Evolutionary conservation across 106 monocot genomes (phyloP).

Genomic region (Agapanthus africanus): DNA sequence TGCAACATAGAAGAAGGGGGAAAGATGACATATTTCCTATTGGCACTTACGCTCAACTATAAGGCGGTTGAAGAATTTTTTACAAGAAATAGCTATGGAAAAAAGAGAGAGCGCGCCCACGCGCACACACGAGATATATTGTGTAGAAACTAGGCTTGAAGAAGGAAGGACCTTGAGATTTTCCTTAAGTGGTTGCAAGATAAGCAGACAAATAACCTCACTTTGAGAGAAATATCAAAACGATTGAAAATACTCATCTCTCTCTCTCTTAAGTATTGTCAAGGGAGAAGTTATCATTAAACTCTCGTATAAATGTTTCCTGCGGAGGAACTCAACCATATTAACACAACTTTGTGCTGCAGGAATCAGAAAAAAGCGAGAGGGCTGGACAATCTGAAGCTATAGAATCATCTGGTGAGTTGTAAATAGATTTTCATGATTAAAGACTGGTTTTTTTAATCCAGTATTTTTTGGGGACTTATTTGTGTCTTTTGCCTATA

Average conservation of each 20-base stretch:
- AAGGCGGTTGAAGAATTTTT: no score
- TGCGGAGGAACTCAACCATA: background rate
- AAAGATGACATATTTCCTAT: no score
- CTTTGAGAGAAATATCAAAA: background rate
- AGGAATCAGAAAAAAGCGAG: constrained; percentile 3
- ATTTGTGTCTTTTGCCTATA: background rate
- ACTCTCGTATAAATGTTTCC: background rate
- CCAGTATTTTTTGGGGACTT: background rate
- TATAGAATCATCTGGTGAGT: background rate
- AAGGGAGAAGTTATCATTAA: background rate
- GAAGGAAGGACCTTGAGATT: no score
- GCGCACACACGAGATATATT: no score
- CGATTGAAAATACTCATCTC: background rate
- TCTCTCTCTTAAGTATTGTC: no score
- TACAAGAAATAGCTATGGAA: no score
- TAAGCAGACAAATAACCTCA: background rate
- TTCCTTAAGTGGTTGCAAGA: background rate
- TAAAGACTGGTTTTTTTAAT: background rate
- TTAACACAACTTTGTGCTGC: background rate
- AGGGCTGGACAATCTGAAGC: background rate
- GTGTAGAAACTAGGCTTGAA: background rate
- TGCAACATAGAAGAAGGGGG: background rate
- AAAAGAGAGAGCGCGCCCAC: no score
- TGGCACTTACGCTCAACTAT: no score
- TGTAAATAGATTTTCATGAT: background rate